Percentiles rank a stretch among this genome's conserved stretches.
Evolutionary conservation across 345 rosid species (phyloP).

Genomic region (Reutealis trisperma): DNA sequence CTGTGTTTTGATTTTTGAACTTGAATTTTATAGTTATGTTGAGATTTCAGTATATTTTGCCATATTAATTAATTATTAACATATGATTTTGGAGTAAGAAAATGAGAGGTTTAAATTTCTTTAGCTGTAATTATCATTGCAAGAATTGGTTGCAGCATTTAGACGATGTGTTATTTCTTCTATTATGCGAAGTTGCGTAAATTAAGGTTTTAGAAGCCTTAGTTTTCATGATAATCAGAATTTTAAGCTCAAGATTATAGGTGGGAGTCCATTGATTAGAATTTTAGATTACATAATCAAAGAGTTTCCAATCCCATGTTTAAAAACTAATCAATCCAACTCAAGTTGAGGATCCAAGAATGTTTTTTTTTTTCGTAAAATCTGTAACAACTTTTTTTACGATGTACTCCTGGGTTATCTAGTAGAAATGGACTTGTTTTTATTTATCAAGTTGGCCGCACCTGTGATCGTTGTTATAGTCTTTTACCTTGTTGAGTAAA

Average conservation of each 20-base stretch:
- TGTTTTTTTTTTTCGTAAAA: not conserved
- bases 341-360: not conserved
- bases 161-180: not conserved
- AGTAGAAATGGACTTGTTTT: not conserved
- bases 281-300: not conserved
- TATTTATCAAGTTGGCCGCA: not conserved
- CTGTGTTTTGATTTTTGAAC: no score
- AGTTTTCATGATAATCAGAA: not conserved
- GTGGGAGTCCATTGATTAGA: not conserved
- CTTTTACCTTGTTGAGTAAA: not conserved
- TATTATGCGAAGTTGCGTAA: not conserved
- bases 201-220: not conserved
- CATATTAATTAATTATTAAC: not conserved
- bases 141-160: not conserved
- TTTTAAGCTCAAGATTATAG: not conserved
- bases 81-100: not conserved
- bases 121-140: not conserved
- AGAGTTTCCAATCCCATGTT: not conserved
- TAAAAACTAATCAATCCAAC: not conserved
- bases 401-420: not conserved
- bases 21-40: no score
- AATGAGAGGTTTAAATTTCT: no score
- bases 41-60: not conserved
- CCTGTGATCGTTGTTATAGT: not conserved
- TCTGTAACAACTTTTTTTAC: not conserved